Base-by-base conservation (phyloP, 495 filamentous ascomycete species). In the Amorphotheca resinae region DNA sequence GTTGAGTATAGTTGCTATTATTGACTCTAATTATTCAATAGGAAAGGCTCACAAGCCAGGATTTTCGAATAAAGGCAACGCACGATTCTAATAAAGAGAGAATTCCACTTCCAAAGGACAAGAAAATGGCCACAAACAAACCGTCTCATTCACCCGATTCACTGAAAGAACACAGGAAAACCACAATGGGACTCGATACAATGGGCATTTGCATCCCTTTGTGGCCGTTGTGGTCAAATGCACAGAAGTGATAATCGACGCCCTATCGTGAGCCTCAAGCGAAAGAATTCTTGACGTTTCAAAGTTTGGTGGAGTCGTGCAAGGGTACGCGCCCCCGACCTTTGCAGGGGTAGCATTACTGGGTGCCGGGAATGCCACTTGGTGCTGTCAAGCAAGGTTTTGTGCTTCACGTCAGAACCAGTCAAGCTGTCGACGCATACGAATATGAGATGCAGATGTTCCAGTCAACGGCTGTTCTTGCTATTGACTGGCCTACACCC, bases 391-490 rank as follows among this genome's bases (percentile, higher is more conserved):
- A 40, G 32, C 49, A 41, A 28, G 35, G 20, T 45, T 33, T 21
- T 21, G 33, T 36, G 21, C 48, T 31, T 50, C 52, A 48, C 48
- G 50, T 48, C 30, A 18, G 41, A 38, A 26, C 52, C 42, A 54
- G 47, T 54, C 51, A 54, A 47, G 43, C 46, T 35, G 18, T 14
- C n/a, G 25, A 35, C 22, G 14, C 22, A 23, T 22, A 20, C 17
- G 33, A 45, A 51, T 40, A 48, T 54, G 52, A 54, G 52, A 50
- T 50, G 46, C 41, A 44, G 26, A 54, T 45, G 52, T 54, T 54
- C 43, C 51, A 50, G 44, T 18, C 43, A 36, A 22, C 22, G 9
- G 11, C 14, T 22, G 18, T 17, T 17, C 17, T 2, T 14, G 12
- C 31, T 18, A 54, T 33, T 44, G 22, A 42, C 33, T 54, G 51